phyloP scores from a whole-genome alignment of 306 rosid genomes.

The Dryas octopetala region DNA sequence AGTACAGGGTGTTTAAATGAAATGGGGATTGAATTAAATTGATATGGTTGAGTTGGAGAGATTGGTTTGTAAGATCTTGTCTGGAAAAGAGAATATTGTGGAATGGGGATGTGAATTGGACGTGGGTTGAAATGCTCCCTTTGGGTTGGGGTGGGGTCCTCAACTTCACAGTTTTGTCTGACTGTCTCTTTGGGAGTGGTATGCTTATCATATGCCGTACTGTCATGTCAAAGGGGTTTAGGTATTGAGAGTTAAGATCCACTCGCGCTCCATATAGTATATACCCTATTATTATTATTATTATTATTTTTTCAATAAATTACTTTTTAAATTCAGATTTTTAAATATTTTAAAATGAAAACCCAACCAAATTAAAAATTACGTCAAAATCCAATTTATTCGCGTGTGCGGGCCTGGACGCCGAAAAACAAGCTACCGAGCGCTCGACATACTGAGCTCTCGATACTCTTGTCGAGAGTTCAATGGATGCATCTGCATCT shows the following conservation, averaged over 20 bases:
- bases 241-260: neutral
- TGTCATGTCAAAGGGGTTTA: neutral
- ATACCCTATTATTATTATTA: no score
- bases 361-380: no score
- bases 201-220: constrained; percentile 9
- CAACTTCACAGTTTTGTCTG: constrained; percentile 35
- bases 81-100: constrained; percentile 51
- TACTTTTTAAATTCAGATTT: no score
- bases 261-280: neutral
- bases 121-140: constrained; percentile 43
- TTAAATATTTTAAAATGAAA: no score
- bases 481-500: no score
- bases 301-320: no score
- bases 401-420: no score
- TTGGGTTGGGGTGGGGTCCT: constrained; percentile 28
- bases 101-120: constrained; percentile 45
- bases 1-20: neutral
- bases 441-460: no score
- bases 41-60: constrained; percentile 50
- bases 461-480: no score
- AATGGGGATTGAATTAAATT: constrained; percentile 16
- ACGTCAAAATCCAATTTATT: no score
- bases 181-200: constrained; percentile 34
- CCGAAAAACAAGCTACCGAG: no score
- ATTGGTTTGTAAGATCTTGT: constrained; percentile 70